Base-by-base conservation (phyloP, 306 rosid species). In the Elaeagnus macrophylla region DNA sequence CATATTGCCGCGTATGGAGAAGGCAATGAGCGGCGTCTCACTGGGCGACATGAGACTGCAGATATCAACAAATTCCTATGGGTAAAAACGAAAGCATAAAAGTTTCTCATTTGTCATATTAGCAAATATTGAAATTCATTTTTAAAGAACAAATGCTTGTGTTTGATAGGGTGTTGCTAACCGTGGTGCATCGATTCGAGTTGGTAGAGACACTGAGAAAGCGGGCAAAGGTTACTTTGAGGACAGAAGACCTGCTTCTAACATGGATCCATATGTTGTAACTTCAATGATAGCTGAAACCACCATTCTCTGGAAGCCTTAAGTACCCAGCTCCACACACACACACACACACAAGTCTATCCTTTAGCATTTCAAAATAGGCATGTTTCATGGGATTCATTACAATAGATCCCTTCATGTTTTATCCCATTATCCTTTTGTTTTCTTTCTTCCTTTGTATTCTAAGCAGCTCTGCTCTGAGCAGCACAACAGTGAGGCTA, bases 231-330 rank as follows among this genome's bases (percentile, higher is more conserved):
- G 99, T 25, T 91, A 91, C 17, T 91, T 91, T 40, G 99, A 91
- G 72, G 99, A 91, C 59, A 69, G 96, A 57, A 82, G 99, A 77
- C 99, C 99, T 0, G 89, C 99, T 12, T 91, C 99, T 8, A 91
- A 91, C 95, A 91, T 91, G 99, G 99, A 91, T 54, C 99, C 99
- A 0, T 91, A 91, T 52, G 78, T 91, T 7, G 99, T 91, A 43
- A 91, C 99, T 47, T 80, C 99, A 72, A 78, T 84, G 99, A 59
- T 91, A 57, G 99, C 95, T 7, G 93, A 86, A 11, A 91, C 96
- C 70, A 91, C 99, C 74, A 37, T 91, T 54, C 82, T 87, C 53
- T 77, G 74, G 80, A 91, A 91, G 64, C 87, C 96, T 53, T 91
- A 69, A 80, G 41, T 53, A 14, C 50, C 41, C 12, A 11, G n/a